These are phyloP conservation scores for Diaporthe ilicicola DNA, from an alignment of 2,329 filamentous ascomycete genomes.

Conservation along the genomic window DNA sequence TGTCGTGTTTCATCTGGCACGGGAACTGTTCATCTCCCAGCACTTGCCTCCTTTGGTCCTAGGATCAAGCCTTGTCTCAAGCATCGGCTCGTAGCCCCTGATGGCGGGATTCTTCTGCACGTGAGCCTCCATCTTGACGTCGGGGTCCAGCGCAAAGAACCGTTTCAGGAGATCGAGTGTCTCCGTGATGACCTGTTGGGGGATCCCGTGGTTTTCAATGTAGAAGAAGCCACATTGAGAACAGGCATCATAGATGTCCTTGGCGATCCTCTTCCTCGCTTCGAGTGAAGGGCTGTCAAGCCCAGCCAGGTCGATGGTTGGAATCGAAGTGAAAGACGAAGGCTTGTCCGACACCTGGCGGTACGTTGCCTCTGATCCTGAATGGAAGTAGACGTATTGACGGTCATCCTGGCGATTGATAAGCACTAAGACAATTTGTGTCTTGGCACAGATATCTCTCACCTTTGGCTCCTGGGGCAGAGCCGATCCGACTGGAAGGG, in stretches of 20 bases:
- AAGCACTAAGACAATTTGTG: neutral
- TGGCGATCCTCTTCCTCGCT: slow-evolving; percentile 37
- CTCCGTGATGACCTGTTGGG: slow-evolving; percentile 35
- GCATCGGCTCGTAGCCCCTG: slow-evolving; percentile 46
- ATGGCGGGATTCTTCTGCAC: slow-evolving; percentile 46
- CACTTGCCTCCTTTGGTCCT: slow-evolving; percentile 41
- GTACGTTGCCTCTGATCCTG: slow-evolving; percentile 43
- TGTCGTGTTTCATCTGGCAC: neutral
- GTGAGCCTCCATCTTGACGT: slow-evolving; percentile 46
- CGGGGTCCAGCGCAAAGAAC: slow-evolving; percentile 43
- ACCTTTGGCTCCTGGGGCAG: neutral
- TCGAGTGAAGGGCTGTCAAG: slow-evolving; percentile 38
- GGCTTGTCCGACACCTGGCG: slow-evolving; percentile 40
- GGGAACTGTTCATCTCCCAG: neutral
- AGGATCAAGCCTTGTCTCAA: slow-evolving; percentile 44
- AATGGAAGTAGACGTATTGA: slow-evolving; percentile 44
- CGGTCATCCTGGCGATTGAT: slow-evolving; percentile 26
- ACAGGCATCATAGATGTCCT: slow-evolving; percentile 39
- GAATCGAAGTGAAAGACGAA: slow-evolving; percentile 44
- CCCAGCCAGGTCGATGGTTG: slow-evolving; percentile 42
- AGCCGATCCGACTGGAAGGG: neutral
- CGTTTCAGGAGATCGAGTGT: slow-evolving; percentile 40
- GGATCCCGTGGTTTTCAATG: slow-evolving; percentile 44
- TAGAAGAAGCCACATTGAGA: slow-evolving; percentile 43
- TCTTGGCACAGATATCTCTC: neutral